Conservation (phyloP, 2,329 filamentous ascomycete species). For the Apiospora saccharicola region DNA sequence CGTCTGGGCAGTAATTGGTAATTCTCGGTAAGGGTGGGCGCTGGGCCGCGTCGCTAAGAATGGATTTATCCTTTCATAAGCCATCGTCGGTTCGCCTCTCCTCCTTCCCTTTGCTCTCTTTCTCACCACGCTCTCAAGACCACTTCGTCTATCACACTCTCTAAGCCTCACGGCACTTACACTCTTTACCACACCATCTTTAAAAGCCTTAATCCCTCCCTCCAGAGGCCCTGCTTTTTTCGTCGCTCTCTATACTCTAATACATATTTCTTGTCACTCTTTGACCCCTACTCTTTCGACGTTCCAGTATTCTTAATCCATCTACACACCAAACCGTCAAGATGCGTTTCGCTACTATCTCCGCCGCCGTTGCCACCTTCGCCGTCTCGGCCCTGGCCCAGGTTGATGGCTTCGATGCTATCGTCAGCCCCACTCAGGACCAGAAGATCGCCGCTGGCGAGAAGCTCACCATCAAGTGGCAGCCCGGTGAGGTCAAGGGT, state of each 20-base stretch:
- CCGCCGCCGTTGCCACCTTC: slow-evolving; percentile 59
- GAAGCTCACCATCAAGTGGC: slow-evolving; percentile 61
- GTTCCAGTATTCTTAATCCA: slow-evolving; percentile 26
- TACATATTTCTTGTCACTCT: slow-evolving; percentile 24
- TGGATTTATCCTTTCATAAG: slow-evolving; percentile 22
- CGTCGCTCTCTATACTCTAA: slow-evolving; percentile 26
- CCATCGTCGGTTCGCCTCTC: slow-evolving; percentile 13
- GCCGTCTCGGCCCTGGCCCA: slow-evolving; percentile 60
- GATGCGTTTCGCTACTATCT: slow-evolving; percentile 61
- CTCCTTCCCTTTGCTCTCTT: slow-evolving; percentile 22
- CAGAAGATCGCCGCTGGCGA: slow-evolving; percentile 57
- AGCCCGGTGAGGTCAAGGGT: slow-evolving; percentile 49
- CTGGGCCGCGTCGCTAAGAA: slow-evolving; percentile 25
- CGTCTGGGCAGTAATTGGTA: slow-evolving; percentile 15
- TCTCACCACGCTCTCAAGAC: slow-evolving; percentile 22
- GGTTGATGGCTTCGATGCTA: slow-evolving; percentile 62
- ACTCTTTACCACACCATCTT: slow-evolving; percentile 25
- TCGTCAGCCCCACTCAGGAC: slow-evolving; percentile 55
- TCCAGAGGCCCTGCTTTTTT: slow-evolving; percentile 13
- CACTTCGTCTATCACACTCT: slow-evolving; percentile 29
- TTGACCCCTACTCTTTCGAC: slow-evolving; percentile 12
- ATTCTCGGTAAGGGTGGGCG: slow-evolving; percentile 21
- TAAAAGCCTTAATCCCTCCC: slow-evolving; percentile 22
- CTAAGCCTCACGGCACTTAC: slow-evolving; percentile 26
- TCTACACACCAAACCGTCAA: slow-evolving; percentile 44